phyloP scores from a whole-genome alignment of 805 yeast genomes.

The Blastobotrys parvus region DNA sequence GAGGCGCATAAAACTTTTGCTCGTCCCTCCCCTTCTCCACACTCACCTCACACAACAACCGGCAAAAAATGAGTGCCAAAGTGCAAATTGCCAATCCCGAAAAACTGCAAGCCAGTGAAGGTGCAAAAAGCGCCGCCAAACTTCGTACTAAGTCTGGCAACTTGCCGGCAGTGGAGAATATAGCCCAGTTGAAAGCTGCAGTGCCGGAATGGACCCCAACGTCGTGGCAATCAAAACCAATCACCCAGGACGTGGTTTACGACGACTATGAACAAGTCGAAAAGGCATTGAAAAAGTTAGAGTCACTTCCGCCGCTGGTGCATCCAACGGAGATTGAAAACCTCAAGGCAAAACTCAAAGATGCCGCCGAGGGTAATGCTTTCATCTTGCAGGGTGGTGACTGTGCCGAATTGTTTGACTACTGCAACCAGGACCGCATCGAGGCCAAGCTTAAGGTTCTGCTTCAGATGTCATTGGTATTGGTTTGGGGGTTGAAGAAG shows the following conservation, averaged over 20 bases:
- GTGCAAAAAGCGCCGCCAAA: conserved; percentile 32
- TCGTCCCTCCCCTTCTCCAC: background rate
- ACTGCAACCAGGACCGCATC: conserved; percentile 33
- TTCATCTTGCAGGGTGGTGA: conserved; percentile 38
- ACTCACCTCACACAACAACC: background rate
- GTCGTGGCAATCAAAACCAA: conserved; percentile 36
- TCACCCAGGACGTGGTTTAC: conserved; percentile 36
- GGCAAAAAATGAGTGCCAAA: conserved; percentile 12
- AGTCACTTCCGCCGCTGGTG: conserved; percentile 35
- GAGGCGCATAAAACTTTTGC: too few relatives aligned
- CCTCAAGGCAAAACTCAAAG: conserved; percentile 27
- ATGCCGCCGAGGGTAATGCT: conserved; percentile 37
- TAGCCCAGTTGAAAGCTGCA: background rate
- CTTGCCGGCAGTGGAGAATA: background rate
- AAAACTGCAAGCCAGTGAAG: conserved; percentile 29
- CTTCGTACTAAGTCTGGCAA: conserved; percentile 28
- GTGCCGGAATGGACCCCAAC: conserved; percentile 30
- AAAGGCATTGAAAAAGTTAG: conserved; percentile 33
- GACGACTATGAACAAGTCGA: conserved; percentile 32
- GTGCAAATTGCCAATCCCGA: conserved; percentile 27
- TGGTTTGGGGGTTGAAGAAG: conserved; percentile 35
- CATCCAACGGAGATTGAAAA: conserved; percentile 31
- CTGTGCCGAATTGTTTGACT: conserved; percentile 38
- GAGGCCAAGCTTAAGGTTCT: conserved; percentile 35
- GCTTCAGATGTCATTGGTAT: conserved; percentile 35